phyloP scores from a whole-genome alignment of 306 rosid species.

The Casuarina glauca region DNA sequence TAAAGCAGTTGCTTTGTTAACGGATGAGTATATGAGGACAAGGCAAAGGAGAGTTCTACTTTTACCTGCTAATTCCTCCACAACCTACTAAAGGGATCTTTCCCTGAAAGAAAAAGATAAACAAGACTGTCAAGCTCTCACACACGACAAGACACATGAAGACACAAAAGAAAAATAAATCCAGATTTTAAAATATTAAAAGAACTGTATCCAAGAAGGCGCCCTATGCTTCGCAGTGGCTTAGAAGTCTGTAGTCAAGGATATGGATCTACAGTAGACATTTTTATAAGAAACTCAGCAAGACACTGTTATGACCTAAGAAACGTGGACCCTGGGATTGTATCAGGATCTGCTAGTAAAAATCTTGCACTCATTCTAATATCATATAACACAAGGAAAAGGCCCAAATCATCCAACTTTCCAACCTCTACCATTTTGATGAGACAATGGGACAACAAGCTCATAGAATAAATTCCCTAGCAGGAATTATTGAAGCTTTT shows the following conservation, averaged over 20 bases:
- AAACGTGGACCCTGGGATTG: not conserved
- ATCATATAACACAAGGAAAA: not conserved
- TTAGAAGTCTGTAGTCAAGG: not conserved
- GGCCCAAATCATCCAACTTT: not conserved
- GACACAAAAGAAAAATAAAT: not conserved
- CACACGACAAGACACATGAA: constrained; percentile 1
- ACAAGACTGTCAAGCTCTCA: constrained; percentile 21
- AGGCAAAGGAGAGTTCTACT: constrained; percentile 5
- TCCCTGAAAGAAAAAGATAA: constrained; percentile 58
- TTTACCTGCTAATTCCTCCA: constrained; percentile 88
- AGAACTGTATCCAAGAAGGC: not conserved
- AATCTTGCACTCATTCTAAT: constrained; percentile 1
- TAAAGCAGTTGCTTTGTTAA: not conserved
- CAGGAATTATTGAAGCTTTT: not conserved
- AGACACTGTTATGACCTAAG: constrained; percentile 8
- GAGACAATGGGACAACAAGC: constrained; percentile 18
- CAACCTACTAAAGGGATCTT: constrained; percentile 85
- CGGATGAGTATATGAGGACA: constrained; percentile 3
- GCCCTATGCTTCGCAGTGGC: not conserved
- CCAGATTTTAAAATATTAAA: constrained; percentile 3
- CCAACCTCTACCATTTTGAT: not conserved
- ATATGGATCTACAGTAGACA: not conserved
- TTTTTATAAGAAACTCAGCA: constrained; percentile 12
- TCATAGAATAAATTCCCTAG: not conserved
- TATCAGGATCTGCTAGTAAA: not conserved